Base-by-base conservation (phyloP, 139 green algal species). In the Asterochloris sp. region DNA sequence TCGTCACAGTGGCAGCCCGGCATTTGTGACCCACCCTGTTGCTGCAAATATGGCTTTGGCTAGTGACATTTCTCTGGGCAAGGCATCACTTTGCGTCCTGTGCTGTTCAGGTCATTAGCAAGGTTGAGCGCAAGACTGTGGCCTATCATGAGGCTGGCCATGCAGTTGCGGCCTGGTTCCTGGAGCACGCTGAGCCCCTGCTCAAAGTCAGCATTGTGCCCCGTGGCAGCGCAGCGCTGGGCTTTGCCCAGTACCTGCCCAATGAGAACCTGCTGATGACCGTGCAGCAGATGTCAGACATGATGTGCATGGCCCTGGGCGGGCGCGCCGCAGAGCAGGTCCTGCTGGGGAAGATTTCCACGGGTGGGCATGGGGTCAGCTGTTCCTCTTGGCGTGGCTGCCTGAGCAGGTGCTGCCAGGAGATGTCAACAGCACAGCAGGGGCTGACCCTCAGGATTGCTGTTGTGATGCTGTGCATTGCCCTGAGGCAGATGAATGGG, bases 191-290 rank as follows among this genome's bases (percentile, higher is more conserved):
- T 9, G 97, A 99, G 89, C 97, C 97, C 26, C 92, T 99, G 86
- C 91, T 99, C 61, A 99, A 99, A 92, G 96, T 93, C 77, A 81
- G 82, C 82, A 81, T 81, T 64, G 97, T 99, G 74, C 97, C 97
- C 12, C 91, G 97, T 16, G 97, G 97, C 69, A 93, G 91, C 4
- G 96, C 96, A 8, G 96, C 96, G 24, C 90, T 99, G 29, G 97
- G 97, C 74, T 99, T 99, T 88, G 97, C 97, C 27, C 97, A 99
- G 92, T 99, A 99, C 93, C 93, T 99, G 76, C 97, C 97, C 54
- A 98, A 96, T 81, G 97, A 99, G 86, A 98, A 98, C 89, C 85
- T 99, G 84, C 92, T 99, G 82, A 93, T 96, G 85, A 99, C 96
- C 8, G 95, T 91, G 86, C 90, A 98, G 83, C 96, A 99, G 91